phyloP scores from a whole-genome alignment of 2,329 filamentous ascomycete species.

The Alternaria postmessia region DNA sequence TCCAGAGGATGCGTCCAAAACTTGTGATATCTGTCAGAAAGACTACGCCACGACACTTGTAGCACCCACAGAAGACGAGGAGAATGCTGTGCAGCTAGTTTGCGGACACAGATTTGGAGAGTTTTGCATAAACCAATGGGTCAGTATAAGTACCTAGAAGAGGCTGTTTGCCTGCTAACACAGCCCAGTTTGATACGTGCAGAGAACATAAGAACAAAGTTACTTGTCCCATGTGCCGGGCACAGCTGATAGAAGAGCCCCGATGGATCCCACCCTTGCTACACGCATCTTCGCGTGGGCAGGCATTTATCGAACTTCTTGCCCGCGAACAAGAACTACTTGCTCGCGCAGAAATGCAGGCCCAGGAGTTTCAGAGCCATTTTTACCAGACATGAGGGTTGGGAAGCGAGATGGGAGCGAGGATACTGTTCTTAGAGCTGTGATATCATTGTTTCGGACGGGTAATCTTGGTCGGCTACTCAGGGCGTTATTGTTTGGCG shows the following conservation, averaged over 20 bases:
- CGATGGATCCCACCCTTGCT: conserved; percentile 20
- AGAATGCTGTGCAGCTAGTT: conserved; percentile 45
- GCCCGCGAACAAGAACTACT: conserved; percentile 32
- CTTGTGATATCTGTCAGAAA: conserved; percentile 49
- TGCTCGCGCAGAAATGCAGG: conserved; percentile 26
- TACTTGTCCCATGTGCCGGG: conserved; percentile 50
- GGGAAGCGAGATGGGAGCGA: not conserved
- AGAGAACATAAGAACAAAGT: conserved; percentile 48
- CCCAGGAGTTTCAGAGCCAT: conserved; percentile 29
- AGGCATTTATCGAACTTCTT: conserved; percentile 27
- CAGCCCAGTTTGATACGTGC: conserved; percentile 37
- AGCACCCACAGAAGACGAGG: conserved; percentile 40
- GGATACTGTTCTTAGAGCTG: conserved; percentile 4
- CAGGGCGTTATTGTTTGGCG: conserved; percentile 19
- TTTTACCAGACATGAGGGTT: conserved; percentile 20
- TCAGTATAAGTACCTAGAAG: conserved; percentile 7
- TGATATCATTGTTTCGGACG: conserved; percentile 28
- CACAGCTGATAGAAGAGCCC: conserved; percentile 38
- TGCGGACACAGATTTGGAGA: conserved; percentile 50
- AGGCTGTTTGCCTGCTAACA: conserved; percentile 4
- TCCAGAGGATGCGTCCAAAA: conserved; percentile 30
- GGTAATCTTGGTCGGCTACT: conserved; percentile 13
- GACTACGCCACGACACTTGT: conserved; percentile 43
- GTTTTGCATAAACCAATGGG: conserved; percentile 47
- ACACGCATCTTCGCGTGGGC: conserved; percentile 19